phyloP scores from a whole-genome alignment of 352 stramenopile genomes.

The Thraustochytrium striatum region DNA sequence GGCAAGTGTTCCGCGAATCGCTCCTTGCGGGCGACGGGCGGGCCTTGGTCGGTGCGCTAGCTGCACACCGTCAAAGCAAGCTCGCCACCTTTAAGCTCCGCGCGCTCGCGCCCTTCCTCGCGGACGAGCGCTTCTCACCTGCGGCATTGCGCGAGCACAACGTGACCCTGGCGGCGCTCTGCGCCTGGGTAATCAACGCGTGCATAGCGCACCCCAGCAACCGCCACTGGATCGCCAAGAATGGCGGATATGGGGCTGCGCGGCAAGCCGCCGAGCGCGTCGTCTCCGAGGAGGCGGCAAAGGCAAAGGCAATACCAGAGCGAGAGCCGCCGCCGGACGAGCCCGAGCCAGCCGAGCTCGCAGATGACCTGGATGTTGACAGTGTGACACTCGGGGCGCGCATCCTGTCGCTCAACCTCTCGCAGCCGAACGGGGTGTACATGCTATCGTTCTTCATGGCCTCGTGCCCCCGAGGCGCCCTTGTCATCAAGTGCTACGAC shows the following conservation, averaged over 20 bases:
- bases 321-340: background rate
- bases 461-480: background rate
- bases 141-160: background rate
- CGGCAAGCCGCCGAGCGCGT: background rate
- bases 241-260: background rate
- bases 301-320: background rate
- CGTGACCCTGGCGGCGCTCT: conserved; percentile 21
- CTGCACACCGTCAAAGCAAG: background rate
- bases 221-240: background rate
- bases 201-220: background rate
- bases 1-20: background rate
- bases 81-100: conserved; percentile 23
- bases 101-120: conserved; percentile 14
- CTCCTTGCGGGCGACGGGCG: background rate
- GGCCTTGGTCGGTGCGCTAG: background rate
- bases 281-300: background rate
- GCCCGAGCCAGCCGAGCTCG: background rate
- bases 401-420: background rate
- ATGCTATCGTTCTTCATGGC: conserved; percentile 4
- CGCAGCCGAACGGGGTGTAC: background rate
- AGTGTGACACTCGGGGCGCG: background rate
- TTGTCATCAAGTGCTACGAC: conserved; percentile 46
- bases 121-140: conserved; percentile 23
- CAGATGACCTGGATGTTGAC: background rate
- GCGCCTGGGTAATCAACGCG: conserved; percentile 37